phyloP scores from a whole-genome alignment of 2,329 filamentous ascomycete genomes.

The Stemphylium beticola region DNA sequence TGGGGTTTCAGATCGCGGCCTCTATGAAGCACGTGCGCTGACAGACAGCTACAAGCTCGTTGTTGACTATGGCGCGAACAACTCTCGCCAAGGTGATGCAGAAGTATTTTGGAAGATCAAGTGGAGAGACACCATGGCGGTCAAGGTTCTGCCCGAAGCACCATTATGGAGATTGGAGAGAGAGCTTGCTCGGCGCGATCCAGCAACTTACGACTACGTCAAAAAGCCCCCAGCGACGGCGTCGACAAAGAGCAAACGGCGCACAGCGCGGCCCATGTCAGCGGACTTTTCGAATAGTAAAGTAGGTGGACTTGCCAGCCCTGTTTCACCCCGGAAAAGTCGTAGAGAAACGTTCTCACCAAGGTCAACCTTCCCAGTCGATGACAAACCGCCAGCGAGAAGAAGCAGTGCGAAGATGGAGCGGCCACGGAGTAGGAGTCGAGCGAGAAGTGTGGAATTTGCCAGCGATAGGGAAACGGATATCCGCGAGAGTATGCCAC shows the following conservation, averaged over 20 bases:
- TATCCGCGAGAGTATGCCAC: conserved; percentile 43
- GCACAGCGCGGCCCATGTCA: conserved; percentile 18
- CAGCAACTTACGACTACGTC: conserved; percentile 51
- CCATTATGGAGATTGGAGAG: conserved; percentile 54
- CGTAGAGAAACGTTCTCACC: conserved; percentile 33
- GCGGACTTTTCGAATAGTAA: conserved; percentile 23
- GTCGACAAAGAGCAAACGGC: conserved; percentile 20
- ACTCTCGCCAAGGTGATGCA: conserved; percentile 38
- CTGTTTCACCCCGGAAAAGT: conserved; percentile 5
- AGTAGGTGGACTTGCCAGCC: conserved; percentile 7
- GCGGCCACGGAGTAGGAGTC: conserved; percentile 23
- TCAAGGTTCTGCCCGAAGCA: conserved; percentile 52
- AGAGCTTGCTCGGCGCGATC: conserved; percentile 51
- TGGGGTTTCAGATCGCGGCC: conserved; percentile 53
- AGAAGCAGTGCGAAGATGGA: conserved; percentile 22
- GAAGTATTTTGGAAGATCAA: conserved; percentile 53
- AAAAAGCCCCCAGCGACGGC: conserved; percentile 42
- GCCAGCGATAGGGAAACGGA: conserved; percentile 40
- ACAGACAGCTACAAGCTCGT: conserved; percentile 56
- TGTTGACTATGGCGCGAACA: conserved; percentile 49
- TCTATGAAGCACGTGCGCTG: conserved; percentile 54
- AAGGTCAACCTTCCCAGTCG: conserved; percentile 27
- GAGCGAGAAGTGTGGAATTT: conserved; percentile 34
- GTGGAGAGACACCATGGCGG: conserved; percentile 45
- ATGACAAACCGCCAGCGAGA: conserved; percentile 12